Conservation (phyloP, 768 basidiomycete genomes). For the Tricholoma saponaceum region DNA sequence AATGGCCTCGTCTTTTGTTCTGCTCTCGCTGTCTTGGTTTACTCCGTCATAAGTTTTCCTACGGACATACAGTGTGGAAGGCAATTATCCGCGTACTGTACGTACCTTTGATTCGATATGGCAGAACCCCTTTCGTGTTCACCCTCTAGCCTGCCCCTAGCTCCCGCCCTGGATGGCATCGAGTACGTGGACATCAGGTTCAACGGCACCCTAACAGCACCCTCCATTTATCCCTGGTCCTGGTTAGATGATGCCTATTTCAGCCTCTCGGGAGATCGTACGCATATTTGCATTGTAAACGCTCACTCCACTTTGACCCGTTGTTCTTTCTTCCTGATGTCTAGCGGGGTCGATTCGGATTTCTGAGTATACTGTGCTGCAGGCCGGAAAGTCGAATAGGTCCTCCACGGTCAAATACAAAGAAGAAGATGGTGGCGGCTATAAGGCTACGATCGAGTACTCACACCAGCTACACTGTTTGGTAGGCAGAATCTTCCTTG, state of each 20-base stretch:
- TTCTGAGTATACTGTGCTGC: background rate
- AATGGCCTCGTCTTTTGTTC: background rate
- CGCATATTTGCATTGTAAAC: background rate
- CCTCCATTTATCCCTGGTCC: background rate
- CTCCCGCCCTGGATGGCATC: background rate
- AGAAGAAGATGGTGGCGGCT: background rate
- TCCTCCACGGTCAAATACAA: background rate
- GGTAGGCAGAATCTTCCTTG: background rate
- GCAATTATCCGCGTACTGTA: background rate
- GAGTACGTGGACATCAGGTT: background rate
- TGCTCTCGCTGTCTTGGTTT: background rate
- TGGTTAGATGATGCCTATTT: background rate
- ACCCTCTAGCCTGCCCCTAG: background rate
- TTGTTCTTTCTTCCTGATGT: background rate
- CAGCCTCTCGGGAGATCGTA: background rate
- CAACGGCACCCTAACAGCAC: background rate
- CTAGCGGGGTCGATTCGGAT: background rate
- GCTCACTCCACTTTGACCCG: background rate
- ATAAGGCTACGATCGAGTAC: background rate
- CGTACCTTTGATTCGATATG: background rate
- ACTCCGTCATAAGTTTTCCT: background rate
- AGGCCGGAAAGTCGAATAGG: background rate
- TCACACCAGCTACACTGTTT: background rate
- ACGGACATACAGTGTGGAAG: background rate
- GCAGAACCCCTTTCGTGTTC: background rate